Evolutionary conservation across 805 yeast genomes (phyloP), one percentile per base, ranked within the genome.

Genomic region (Ogataea sp.): DNA sequence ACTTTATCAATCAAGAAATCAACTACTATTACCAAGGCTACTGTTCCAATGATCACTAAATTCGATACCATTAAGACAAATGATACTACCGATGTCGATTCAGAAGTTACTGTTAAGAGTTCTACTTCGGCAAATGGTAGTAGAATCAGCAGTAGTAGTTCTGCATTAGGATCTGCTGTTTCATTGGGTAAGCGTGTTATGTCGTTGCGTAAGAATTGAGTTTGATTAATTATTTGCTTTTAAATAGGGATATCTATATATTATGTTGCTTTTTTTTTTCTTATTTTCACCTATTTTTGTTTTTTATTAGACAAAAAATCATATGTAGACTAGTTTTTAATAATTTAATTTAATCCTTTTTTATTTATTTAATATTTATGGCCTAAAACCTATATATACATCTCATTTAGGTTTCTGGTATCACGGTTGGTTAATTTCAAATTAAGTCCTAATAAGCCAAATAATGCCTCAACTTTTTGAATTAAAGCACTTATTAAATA

Each of bases 381-480:
- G 11, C 8, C 8, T 15, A 15, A 29, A 14, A 21, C 44, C 36
- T 23, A 57, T n/a, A 51, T 52, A 35, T 53, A 50, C 4, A 57
- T 38, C 40, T 56, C 56, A 41, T 54, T 56, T 17, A 58, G 59
- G 38, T 55, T 50, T n/a, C 45, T 41, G 11, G 43, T 38, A 35
- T 39, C 39, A 13, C 37, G 31, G 25, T 41, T 48, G 6, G 44
- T 45, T 14, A 49, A 39, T 15, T 43, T 42, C 15, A 79, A 59
- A 43, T 81, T 83, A 49, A 73, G 69, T 1, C 93, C 94, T 32
- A 83, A 64, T n/a, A 67, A 53, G 39, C 77, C 65, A n/a, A 75
- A 63, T 1, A 70, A 45, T 8, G 66, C 49, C 44, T 71, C 72
- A 21, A 75, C 42, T 27, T 58, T 55, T 34, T 70, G 74, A 49